phyloP scores from a whole-genome alignment of 169 alveolate species.

The Plasmodium chabaudi region DNA sequence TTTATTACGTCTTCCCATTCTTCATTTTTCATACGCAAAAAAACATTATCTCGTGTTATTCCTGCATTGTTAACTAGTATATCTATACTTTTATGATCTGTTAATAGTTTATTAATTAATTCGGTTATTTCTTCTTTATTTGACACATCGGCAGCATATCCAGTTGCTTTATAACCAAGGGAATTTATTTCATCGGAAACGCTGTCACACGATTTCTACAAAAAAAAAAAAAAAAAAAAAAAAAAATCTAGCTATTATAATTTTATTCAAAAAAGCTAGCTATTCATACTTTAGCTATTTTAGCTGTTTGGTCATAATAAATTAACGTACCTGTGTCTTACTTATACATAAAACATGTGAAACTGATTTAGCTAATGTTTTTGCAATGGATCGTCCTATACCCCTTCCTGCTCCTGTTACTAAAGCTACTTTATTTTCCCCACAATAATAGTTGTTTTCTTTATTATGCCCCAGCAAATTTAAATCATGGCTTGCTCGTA shows the following conservation, averaged over 20 bases:
- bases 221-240: conserved; percentile 3
- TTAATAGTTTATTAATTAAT: conserved; percentile 66
- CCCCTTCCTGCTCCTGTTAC: conserved; percentile 85
- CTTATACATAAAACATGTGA: conserved; percentile 78
- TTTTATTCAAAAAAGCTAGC: background rate
- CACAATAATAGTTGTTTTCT: conserved; percentile 69
- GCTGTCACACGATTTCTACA: conserved; percentile 79
- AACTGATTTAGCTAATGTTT: conserved; percentile 78
- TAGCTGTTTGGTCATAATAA: background rate
- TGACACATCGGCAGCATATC: conserved; percentile 80
- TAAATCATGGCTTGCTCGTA: background rate
- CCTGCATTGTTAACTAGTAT: conserved; percentile 94
- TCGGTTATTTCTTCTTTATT: conserved; percentile 73
- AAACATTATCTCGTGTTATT: conserved; percentile 89
- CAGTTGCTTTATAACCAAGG: conserved; percentile 71
- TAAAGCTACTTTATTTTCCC: conserved; percentile 78
- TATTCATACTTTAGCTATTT: too few relatives aligned
- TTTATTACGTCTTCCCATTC: conserved; percentile 93
- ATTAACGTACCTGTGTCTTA: conserved; percentile 70
- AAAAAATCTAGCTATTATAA: background rate
- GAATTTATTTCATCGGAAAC: conserved; percentile 77
- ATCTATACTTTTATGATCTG: conserved; percentile 87
- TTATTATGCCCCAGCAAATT: conserved; percentile 5
- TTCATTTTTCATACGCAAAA: conserved; percentile 88
- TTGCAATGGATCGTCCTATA: conserved; percentile 80